phyloP scores from a whole-genome alignment of 805 yeast genomes.

The Saturnispora saitoi region DNA sequence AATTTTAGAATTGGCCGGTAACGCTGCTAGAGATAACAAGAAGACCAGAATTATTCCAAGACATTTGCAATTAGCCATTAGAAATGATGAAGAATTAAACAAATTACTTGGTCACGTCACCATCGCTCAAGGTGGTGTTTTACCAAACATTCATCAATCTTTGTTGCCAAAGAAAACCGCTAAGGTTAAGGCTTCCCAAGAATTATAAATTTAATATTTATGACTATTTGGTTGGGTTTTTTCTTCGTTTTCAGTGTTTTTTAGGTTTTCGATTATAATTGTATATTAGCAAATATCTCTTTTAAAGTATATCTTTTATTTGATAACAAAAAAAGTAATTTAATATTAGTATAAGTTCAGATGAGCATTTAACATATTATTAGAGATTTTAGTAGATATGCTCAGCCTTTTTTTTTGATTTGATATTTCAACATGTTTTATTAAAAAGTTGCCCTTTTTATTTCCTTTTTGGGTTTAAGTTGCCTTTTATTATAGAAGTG shows the following conservation, averaged over 20 bases:
- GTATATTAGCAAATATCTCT: constrained; percentile 9
- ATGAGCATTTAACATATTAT: background rate
- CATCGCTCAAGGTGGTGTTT: constrained; percentile 98
- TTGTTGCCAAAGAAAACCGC: constrained; percentile 61
- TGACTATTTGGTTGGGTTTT: constrained; percentile 3
- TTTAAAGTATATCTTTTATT: constrained; percentile 1
- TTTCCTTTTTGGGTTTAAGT: background rate
- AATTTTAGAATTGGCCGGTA: constrained; percentile 96
- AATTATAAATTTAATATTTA: constrained; percentile 33
- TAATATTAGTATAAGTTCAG: background rate
- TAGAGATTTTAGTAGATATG: background rate
- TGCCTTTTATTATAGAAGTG: background rate
- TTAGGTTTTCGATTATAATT: constrained; percentile 11
- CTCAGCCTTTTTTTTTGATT: background rate
- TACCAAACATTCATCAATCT: constrained; percentile 93
- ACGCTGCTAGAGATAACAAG: constrained; percentile 98
- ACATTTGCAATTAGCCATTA: constrained; percentile 96
- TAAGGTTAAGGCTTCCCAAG: constrained; percentile 49
- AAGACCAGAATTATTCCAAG: constrained; percentile 98
- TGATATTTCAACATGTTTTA: background rate
- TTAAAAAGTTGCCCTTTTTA: background rate
- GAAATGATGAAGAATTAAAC: constrained; percentile 98
- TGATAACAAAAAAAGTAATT: background rate
- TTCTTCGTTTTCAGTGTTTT: constrained; percentile 7
- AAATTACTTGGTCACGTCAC: constrained; percentile 87